A percentile compares a stretch with the other conserved stretches of the same genome.
These are phyloP conservation scores for Lentinula guzmanii DNA, from an alignment of 768 basidiomycete species.

Conservation along the genomic window DNA sequence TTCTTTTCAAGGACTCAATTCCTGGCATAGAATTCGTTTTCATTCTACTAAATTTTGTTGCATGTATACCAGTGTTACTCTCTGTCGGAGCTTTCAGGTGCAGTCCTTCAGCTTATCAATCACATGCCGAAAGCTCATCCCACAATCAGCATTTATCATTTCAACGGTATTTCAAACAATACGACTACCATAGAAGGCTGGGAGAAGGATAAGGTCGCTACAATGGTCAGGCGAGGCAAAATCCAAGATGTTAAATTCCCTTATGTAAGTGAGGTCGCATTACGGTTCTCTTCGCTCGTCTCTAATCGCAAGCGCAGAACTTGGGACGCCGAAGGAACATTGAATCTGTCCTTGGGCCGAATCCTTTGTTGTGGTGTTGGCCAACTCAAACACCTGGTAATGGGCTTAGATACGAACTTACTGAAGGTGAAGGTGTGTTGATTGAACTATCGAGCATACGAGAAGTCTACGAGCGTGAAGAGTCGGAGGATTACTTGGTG, in stretches of 20 bases:
- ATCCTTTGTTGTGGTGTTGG: constrained; percentile 79
- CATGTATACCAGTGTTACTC: constrained; percentile 81
- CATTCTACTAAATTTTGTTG: constrained; percentile 81
- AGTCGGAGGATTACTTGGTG: constrained; percentile 10
- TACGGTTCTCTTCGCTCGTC: not conserved
- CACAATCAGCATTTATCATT: constrained; percentile 70
- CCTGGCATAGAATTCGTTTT: constrained; percentile 67
- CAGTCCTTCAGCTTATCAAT: constrained; percentile 1
- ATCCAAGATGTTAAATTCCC: constrained; percentile 87
- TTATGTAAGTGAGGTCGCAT: constrained; percentile 50
- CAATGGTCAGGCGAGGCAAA: constrained; percentile 77
- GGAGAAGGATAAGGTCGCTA: constrained; percentile 95
- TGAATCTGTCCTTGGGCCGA: constrained; percentile 69
- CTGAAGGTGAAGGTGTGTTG: constrained; percentile 73
- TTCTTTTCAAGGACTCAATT: constrained; percentile 55
- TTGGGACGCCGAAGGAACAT: constrained; percentile 73
- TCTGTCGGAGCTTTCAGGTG: constrained; percentile 90
- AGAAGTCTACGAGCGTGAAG: constrained; percentile 13
- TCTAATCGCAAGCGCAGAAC: constrained; percentile 45
- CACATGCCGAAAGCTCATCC: not conserved
- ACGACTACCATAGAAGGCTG: constrained; percentile 95
- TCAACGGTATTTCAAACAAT: constrained; percentile 70
- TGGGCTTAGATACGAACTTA: constrained; percentile 74
- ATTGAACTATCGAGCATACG: constrained; percentile 30
- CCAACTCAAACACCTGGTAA: constrained; percentile 62